A percentile compares a stretch with the other conserved stretches of the same genome.
phyloP scores from a whole-genome alignment of 305 asterid genomes.

The Withania somnifera region DNA sequence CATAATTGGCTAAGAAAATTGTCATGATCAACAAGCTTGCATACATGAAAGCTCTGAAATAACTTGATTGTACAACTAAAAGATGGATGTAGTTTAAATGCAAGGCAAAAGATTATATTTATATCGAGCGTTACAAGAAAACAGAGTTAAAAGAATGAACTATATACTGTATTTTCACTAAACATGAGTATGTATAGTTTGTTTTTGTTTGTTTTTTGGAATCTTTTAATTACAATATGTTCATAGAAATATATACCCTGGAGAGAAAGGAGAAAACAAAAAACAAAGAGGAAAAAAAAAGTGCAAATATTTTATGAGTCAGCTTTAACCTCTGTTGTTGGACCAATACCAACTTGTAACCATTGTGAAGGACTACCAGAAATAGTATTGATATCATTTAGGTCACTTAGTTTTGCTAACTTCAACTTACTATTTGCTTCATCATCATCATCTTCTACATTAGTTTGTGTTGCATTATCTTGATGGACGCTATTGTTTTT shows the following conservation, averaged over 20 bases:
- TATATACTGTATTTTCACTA: not conserved
- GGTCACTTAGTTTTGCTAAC: slow-evolving; percentile 50
- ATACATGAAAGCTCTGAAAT: not conserved
- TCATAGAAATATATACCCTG: not conserved
- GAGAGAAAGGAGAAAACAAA: not conserved
- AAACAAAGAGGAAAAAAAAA: not conserved
- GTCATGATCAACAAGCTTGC: not conserved
- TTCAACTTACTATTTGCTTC: slow-evolving; percentile 55
- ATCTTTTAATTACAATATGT: not conserved
- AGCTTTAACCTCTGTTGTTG: slow-evolving; percentile 24
- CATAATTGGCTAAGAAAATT: not conserved
- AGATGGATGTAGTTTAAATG: not conserved
- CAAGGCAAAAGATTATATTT: not conserved
- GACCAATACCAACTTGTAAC: slow-evolving; percentile 78
- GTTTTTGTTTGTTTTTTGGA: not conserved
- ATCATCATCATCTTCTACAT: slow-evolving; percentile 31
- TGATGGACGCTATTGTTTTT: not conserved
- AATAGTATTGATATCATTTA: slow-evolving; percentile 30
- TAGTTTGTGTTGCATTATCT: not conserved
- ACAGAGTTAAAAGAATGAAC: not conserved
- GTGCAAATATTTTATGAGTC: slow-evolving; percentile 10
- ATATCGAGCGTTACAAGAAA: not conserved
- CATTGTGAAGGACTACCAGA: slow-evolving; percentile 41
- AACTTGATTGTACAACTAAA: not conserved
- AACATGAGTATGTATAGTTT: not conserved